Base-by-base conservation (phyloP, 768 basidiomycete genomes). In the Mrakia frigida region DNA sequence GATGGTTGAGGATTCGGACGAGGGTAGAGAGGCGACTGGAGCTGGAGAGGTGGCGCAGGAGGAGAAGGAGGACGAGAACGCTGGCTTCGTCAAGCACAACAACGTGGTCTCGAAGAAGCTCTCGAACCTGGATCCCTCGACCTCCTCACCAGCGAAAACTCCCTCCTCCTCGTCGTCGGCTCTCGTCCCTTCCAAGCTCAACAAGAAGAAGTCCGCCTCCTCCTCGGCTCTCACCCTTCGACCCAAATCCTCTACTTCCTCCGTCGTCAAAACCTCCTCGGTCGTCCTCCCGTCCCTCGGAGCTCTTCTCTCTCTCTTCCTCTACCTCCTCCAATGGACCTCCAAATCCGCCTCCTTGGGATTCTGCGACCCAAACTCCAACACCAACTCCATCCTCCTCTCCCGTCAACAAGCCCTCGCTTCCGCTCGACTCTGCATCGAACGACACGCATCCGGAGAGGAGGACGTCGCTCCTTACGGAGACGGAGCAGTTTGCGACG, bases 291-390 rank as follows among this genome's bases (percentile, higher is more conserved):
- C 76, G 25, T 72, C 76, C 2, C 63, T 77, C 52, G 52, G 73
- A 18, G 37, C 61, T 1, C 73, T 78, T 6, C 60, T 78, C 13
- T 53, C 69, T 23, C 50, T 74, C 23, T n/a, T 73, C 31, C 21
- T 70, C 25, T 74, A 68, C 60, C 35, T 78, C 46, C n/a, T 67
- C 33, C 21, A 78, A 23, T 78, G 60, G 63, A 70, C 63, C 5
- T n/a, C 73, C 31, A 33, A 56, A 14, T 74, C 77, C 23, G 50
- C 73, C 16, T 41, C 79, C 4, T 65, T 82, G 61, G 85, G 85
- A 2, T 85, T 81, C 80, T 85, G 85, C 80, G 84, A 85, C 77
- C 74, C 83, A 0, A 76, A 56, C 28, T 72, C 79, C 4, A 53
- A 37, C 6, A 80, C 81, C 46, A 85, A 85, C 79, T 60, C 80